Evolutionary conservation across 768 basidiomycete species (phyloP), one percentile per base, ranked within the genome.

Genomic region (Sarcodon sp.): DNA sequence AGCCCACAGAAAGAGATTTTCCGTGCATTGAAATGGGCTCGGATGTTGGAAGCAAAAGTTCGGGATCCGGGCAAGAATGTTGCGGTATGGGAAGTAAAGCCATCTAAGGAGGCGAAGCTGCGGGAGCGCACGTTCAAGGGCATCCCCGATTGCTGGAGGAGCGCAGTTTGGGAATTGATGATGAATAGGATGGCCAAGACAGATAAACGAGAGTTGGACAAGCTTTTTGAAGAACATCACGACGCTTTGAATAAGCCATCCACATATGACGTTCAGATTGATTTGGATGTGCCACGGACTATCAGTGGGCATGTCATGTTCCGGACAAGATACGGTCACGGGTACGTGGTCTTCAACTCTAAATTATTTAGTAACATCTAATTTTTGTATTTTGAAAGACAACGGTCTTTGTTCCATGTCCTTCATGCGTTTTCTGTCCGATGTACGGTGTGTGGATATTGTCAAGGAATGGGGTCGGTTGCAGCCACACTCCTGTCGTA

Each of bases 391-490:
- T 43, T 46, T 51, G 36, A 11, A 56, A 91, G 91, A 7, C 94
- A 99, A 76, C 83, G 94, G 9, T 87, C 88, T 4, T 70, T 99
- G 9, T 98, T 98, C 65, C 91, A 90, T 60, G 90, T 96, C 49
- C 72, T 98, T 27, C 96, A 98, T 63, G 78, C 78, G 45, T 92
- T 96, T 61, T 93, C 91, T 1, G 71, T 93, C 15, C 70, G 72
- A n/a, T 97, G 94, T 64, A 62, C 69, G 13, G 69, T 75, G 9
- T 98, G 96, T 52, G 94, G 94, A 12, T 99, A 99, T 61, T 92
- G 93, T 36, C 96, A 99, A 66, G 96, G 96, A 51, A 99, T 99
- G 96, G 93, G 96, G 2, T 88, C 94, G 6, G 87, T 99, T 49
- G 90, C 94, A 0, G 87, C 93, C 1, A 97, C 92, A 1, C 72